Conservation (phyloP, 78 protist genomes). For the Bigelowiella natans region DNA sequence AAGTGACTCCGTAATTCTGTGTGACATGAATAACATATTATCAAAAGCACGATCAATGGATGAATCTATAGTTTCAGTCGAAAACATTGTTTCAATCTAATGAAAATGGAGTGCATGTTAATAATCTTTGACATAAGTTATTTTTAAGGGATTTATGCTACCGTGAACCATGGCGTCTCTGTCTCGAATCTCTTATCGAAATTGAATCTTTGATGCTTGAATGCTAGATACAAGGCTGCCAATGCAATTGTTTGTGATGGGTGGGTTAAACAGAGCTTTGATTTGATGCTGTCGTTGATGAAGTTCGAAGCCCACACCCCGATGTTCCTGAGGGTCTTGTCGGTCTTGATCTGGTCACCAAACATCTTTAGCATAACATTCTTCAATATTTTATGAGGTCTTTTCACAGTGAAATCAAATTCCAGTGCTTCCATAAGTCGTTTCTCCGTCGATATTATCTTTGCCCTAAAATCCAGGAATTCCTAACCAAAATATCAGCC, state of each 20-base stretch:
- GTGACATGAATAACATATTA: too few relatives aligned
- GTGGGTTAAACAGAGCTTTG: slow-evolving; percentile 45
- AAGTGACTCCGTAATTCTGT: too few relatives aligned
- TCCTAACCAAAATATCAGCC: not conserved
- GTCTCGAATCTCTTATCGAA: not conserved
- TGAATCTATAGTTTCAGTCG: too few relatives aligned
- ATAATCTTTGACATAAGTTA: too few relatives aligned
- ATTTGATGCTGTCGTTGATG: slow-evolving; percentile 61
- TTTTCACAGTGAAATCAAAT: slow-evolving; percentile 31
- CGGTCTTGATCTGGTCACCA: not conserved
- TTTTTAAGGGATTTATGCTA: too few relatives aligned
- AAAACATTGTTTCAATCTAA: too few relatives aligned
- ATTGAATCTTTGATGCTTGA: not conserved
- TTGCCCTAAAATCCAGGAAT: slow-evolving; percentile 13
- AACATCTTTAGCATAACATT: not conserved
- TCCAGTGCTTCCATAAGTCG: slow-evolving; percentile 34
- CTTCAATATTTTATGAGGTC: not conserved
- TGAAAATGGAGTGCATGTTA: too few relatives aligned
- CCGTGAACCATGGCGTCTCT: too few relatives aligned
- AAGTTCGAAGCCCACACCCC: slow-evolving; percentile 73
- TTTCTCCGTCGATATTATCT: slow-evolving; percentile 27
- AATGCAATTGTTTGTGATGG: not conserved
- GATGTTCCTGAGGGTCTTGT: slow-evolving; percentile 17
- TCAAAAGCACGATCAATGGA: too few relatives aligned
- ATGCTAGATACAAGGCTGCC: not conserved